phyloP scores from a whole-genome alignment of 495 filamentous ascomycete species.

The Aspergillus sparsus region DNA sequence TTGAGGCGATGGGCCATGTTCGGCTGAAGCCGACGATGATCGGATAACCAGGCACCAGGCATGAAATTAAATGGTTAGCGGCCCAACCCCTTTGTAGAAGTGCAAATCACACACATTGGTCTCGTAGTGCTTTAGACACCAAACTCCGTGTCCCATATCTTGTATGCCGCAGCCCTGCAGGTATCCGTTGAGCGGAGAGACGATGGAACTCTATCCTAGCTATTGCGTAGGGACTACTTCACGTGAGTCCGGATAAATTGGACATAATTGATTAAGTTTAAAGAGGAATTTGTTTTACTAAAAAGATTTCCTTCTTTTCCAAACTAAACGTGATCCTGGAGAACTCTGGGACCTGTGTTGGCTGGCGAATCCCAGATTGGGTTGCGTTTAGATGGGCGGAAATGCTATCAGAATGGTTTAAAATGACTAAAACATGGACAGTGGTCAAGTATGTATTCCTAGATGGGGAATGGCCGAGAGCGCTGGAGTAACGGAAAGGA shows the following conservation, averaged over 20 bases:
- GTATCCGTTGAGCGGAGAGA: conserved; percentile 15
- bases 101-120: conserved; percentile 7
- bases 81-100: background rate
- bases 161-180: conserved; percentile 15
- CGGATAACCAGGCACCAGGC: background rate
- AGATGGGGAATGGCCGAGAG: background rate
- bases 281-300: conserved; percentile 4
- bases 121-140: conserved; percentile 15
- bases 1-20: background rate
- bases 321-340: conserved; percentile 15
- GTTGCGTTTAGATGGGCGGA: too few relatives aligned
- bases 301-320: background rate
- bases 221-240: conserved; percentile 19
- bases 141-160: conserved; percentile 8
- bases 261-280: conserved; percentile 6
- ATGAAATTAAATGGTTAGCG: background rate
- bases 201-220: conserved; percentile 15
- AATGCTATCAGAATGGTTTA: too few relatives aligned
- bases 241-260: conserved; percentile 17
- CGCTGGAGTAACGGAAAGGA: background rate
- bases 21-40: background rate
- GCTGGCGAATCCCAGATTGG: conserved; percentile 22
- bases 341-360: conserved; percentile 4
- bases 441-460: too few relatives aligned
- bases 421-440: too few relatives aligned